Evolutionary conservation across 129 eudicot genomes (phyloP).

Genomic region (Deinandra increscens): DNA sequence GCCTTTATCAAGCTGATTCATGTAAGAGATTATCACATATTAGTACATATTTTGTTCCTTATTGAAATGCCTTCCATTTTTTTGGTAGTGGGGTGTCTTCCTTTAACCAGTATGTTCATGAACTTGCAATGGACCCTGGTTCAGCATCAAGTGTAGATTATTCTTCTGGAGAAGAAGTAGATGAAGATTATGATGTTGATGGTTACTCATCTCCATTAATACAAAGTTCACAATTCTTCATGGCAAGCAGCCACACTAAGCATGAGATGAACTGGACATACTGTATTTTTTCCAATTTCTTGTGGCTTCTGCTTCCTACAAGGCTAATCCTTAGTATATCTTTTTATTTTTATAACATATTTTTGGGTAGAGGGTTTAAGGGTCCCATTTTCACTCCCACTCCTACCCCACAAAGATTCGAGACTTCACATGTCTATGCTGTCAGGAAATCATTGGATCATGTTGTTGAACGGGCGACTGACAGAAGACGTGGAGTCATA

Average conservation of each 20-base stretch:
- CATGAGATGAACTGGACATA: conserved; percentile 41
- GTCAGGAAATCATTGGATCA: conserved; percentile 59
- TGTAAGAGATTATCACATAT: neutral
- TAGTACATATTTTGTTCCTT: neutral
- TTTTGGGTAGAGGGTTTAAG: conserved; percentile 34
- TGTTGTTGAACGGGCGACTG: conserved; percentile 76
- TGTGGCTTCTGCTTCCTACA: conserved; percentile 71
- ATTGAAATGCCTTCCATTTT: conserved; percentile 10
- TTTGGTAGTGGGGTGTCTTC: conserved; percentile 84
- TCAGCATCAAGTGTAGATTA: conserved; percentile 64
- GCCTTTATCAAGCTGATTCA: too few relatives aligned
- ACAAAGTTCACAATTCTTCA: conserved; percentile 58
- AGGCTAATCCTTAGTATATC: conserved; percentile 58
- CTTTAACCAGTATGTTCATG: conserved; percentile 87
- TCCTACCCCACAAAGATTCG: conserved; percentile 27
- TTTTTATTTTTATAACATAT: conserved; percentile 37
- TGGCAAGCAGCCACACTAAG: conserved; percentile 60
- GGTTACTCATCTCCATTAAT: conserved; percentile 50
- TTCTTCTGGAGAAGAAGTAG: conserved; percentile 68
- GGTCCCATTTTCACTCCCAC: too few relatives aligned
- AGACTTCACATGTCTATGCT: conserved; percentile 31
- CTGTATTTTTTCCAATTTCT: conserved; percentile 45
- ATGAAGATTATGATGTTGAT: neutral
- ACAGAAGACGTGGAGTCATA: conserved; percentile 86
- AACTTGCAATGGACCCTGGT: conserved; percentile 78